Evolutionary conservation across 768 basidiomycete genomes (phyloP).

Genomic region (Suillus brevipes): DNA sequence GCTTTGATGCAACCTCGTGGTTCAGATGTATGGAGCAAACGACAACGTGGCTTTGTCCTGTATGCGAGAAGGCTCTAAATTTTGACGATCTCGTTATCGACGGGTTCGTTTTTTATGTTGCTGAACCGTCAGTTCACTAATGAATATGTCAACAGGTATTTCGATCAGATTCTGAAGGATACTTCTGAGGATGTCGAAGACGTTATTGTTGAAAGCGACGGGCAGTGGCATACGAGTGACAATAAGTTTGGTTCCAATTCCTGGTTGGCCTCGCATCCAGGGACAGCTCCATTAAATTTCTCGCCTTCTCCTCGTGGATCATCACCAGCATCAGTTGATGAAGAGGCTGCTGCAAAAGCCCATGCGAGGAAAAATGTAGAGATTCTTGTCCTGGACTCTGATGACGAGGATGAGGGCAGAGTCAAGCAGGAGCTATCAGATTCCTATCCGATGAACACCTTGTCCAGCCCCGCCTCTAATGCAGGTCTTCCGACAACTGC

Average conservation of each 20-base stretch:
- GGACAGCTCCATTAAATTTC: conserved; percentile 20
- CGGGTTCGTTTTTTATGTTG: conserved; percentile 54
- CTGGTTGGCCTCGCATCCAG: conserved; percentile 66
- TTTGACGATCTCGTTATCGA: conserved; percentile 87
- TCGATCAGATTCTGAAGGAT: conserved; percentile 77
- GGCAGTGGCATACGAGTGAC: conserved; percentile 94
- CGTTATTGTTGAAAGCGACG: conserved; percentile 91
- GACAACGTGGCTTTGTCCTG: conserved; percentile 93
- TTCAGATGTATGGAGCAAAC: conserved; percentile 95
- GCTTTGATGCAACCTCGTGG: conserved; percentile 96
- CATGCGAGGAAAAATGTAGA: conserved; percentile 53
- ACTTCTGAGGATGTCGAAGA: conserved; percentile 85
- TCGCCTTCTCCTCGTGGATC: conserved; percentile 30
- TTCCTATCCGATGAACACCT: conserved; percentile 50
- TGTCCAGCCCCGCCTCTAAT: conserved; percentile 36
- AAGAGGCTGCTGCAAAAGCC: conserved; percentile 35
- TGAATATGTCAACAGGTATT: conserved; percentile 56
- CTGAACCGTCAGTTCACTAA: background rate
- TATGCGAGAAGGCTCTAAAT: conserved; percentile 80
- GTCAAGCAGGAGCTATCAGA: conserved; percentile 78
- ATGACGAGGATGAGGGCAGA: conserved; percentile 60
- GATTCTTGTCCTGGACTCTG: conserved; percentile 69
- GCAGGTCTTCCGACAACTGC: conserved; percentile 20
- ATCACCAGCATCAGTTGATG: conserved; percentile 30
- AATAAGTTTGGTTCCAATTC: conserved; percentile 73